Conservation (phyloP, 192 early-diverging fungal genomes). For the Coemansia sp. region DNA sequence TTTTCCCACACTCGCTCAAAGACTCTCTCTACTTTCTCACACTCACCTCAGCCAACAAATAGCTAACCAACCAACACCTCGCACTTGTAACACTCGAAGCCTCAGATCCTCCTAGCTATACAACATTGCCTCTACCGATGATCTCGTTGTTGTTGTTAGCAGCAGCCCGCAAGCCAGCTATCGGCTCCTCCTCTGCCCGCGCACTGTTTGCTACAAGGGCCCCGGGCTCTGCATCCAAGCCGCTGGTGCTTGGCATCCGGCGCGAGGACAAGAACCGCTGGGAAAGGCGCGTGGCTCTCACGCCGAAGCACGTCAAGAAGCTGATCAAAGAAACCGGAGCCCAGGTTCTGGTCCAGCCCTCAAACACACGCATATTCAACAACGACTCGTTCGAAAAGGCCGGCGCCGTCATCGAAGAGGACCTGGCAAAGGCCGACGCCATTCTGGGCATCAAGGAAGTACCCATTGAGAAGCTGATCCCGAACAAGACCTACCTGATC, state of each 20-base stretch:
- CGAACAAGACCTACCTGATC: conserved; percentile 87
- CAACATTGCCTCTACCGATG: too few species aligned
- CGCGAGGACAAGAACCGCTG: conserved; percentile 96
- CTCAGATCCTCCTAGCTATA: too few species aligned
- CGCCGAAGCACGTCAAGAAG: conserved; percentile 78
- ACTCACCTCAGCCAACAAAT: too few species aligned
- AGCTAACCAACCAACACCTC: too few species aligned
- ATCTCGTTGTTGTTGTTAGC: too few species aligned
- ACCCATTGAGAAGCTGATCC: conserved; percentile 72
- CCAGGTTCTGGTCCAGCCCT: conserved; percentile 86
- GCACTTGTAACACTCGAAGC: too few species aligned
- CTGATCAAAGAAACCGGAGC: conserved; percentile 83
- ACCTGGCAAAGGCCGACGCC: conserved; percentile 82
- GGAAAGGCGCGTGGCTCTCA: conserved; percentile 91
- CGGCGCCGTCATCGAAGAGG: conserved; percentile 82
- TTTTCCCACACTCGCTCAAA: too few species aligned
- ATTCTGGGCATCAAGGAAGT: conserved; percentile 98
- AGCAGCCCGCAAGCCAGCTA: too few species aligned
- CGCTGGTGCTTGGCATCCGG: conserved; percentile 73
- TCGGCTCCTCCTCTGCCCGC: neutral
- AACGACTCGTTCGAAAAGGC: conserved; percentile 81
- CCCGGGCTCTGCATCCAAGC: conserved; percentile 1
- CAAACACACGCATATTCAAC: conserved; percentile 84
- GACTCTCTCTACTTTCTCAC: too few species aligned
- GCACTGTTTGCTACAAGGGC: conserved; percentile 19